Base-by-base conservation (phyloP, 495 filamentous ascomycete genomes). In the Penicillium argentinense region DNA sequence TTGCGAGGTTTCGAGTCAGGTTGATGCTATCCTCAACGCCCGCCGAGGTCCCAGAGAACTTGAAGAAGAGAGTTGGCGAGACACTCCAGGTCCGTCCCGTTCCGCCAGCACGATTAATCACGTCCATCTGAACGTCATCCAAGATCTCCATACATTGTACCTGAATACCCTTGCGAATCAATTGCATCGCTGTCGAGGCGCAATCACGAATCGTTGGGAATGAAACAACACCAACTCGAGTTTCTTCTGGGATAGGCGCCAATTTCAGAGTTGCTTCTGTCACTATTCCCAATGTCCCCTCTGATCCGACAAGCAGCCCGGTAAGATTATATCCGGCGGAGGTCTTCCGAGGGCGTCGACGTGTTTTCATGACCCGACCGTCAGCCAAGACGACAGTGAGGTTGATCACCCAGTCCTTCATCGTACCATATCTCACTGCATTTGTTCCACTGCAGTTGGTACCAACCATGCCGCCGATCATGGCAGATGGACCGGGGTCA, bases 381-480 rank as follows among this genome's bases (percentile, higher is more conserved):
- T 86, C 82, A 3, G 82, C 82, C 39, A 86, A 69, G 8, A 86
- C 82, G 8, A 85, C 74, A 0, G 82, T 86, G 16, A 85, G 57
- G 6, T 75, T 77, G 4, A 84, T 62, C 22, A 86, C 82, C 82
- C 82, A 86, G 47, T 86, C 82, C 37, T 77, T 75, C 82, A 86
- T 86, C 7, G 82, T 86, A 11, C 82, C 82, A 45, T 85, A 84
- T 34, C 82, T 69, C 57, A 85, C 85, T 4, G 82, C 79, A 57
- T 86, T 86, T 3, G 82, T 86, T 38, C 82, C 82, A 4, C 76
- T 81, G 58, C 82, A 85, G 21, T 81, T 82, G 0, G 81, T 85
- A 0, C 81, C 79, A 5, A 86, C 76, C 82, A 86, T 86, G 11
- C 82, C 82, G n/a, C 82, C 82, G 37, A 86, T 85, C 76, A 80